Evolutionary conservation across 2,329 filamentous ascomycete species (phyloP).

Genomic region (Exophiala sp.): DNA sequence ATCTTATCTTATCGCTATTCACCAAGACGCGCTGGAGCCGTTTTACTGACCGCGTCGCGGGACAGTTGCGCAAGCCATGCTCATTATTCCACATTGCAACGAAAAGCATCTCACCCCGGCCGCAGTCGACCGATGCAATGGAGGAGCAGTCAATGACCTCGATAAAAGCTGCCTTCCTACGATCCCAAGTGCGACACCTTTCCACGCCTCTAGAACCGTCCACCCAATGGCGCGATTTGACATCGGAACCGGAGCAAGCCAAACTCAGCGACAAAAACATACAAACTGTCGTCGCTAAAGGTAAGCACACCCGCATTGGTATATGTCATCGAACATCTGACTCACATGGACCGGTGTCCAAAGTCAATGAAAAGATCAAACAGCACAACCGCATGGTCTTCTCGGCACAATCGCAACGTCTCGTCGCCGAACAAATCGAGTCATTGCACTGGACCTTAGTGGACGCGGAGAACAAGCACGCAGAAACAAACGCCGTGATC

Average conservation of each 20-base stretch:
- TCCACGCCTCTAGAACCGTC: conserved; percentile 48
- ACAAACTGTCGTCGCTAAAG: conserved; percentile 51
- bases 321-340: background rate
- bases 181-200: conserved; percentile 51
- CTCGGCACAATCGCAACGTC: conserved; percentile 52
- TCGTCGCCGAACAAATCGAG: conserved; percentile 56
- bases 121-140: too few relatives aligned
- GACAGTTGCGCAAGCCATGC: too few relatives aligned
- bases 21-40: background rate
- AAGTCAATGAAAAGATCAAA: conserved; percentile 51
- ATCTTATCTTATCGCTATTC: conserved; percentile 1
- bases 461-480: conserved; percentile 32
- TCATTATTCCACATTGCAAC: too few relatives aligned
- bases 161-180: conserved; percentile 51
- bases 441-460: conserved; percentile 53
- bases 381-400: conserved; percentile 54
- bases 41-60: conserved; percentile 1
- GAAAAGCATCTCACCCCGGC: too few relatives aligned
- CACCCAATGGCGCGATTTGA: conserved; percentile 45
- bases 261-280: conserved; percentile 49
- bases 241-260: conserved; percentile 40
- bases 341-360: background rate
- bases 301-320: conserved; percentile 31
- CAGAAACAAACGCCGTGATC: conserved; percentile 11
- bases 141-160: conserved; percentile 44